These are phyloP conservation scores for Tephrocybe sp. DNA, from an alignment of 768 basidiomycete genomes.

Conservation along the genomic window DNA sequence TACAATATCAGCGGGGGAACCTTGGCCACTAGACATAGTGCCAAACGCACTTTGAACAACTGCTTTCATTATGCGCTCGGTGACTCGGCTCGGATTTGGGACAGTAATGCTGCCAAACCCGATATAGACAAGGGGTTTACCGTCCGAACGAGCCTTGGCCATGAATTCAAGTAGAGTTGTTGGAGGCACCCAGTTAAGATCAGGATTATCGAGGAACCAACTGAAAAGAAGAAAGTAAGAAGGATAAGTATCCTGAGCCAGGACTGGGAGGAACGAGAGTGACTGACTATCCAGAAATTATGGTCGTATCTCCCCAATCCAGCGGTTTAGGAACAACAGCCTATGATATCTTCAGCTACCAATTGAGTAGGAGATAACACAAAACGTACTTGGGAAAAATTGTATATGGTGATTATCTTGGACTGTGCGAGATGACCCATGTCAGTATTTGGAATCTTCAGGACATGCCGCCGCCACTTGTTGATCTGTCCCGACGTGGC, in stretches of 20 bases:
- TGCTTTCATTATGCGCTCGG: slow-evolving; percentile 54
- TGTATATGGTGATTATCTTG: slow-evolving; percentile 65
- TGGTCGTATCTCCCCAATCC: slow-evolving; percentile 62
- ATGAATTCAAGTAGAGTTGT: slow-evolving; percentile 51
- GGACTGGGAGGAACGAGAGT: too few relatives aligned
- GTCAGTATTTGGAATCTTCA: slow-evolving; percentile 50
- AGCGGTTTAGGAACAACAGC: slow-evolving; percentile 68
- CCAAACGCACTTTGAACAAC: slow-evolving; percentile 50
- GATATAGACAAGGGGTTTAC: slow-evolving; percentile 65
- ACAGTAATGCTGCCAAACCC: slow-evolving; percentile 72
- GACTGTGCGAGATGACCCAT: slow-evolving; percentile 58
- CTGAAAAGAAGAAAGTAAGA: slow-evolving; percentile 25
- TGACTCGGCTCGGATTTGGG: slow-evolving; percentile 52
- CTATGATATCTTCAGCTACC: slow-evolving; percentile 15
- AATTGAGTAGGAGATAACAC: neutral
- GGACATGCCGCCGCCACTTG: slow-evolving; percentile 53
- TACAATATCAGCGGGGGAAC: neutral
- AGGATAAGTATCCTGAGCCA: neutral
- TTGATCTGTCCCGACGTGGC: slow-evolving; percentile 68
- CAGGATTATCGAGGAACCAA: slow-evolving; percentile 68
- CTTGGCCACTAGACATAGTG: slow-evolving; percentile 2
- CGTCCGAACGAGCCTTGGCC: slow-evolving; percentile 48
- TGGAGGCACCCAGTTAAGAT: slow-evolving; percentile 55
- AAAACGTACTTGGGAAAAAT: slow-evolving; percentile 52
- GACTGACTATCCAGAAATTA: slow-evolving; percentile 55